A percentile compares a stretch with the other conserved stretches of the same genome.
Evolutionary conservation across 2,329 filamentous ascomycete species (phyloP).

Genomic region (Stemphylium beticola): DNA sequence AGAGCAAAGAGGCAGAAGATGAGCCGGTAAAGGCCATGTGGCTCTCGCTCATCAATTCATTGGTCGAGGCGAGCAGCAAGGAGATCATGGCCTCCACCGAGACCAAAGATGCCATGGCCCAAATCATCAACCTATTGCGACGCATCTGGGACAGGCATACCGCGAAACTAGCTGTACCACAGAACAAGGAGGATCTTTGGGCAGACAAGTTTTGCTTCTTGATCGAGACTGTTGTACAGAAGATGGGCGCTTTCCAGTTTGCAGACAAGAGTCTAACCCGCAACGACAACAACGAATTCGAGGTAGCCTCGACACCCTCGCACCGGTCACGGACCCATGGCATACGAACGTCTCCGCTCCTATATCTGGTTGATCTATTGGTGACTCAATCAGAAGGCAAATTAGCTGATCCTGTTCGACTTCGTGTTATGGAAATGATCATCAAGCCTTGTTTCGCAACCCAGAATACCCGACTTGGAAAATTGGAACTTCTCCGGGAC

Average conservation of each 20-base stretch:
- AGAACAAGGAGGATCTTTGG: conserved; percentile 50
- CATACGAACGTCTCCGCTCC: conserved; percentile 64
- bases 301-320: conserved; percentile 70
- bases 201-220: conserved; percentile 60
- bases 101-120: conserved; percentile 78
- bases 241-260: conserved; percentile 58
- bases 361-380: conserved; percentile 70
- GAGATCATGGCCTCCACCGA: conserved; percentile 90
- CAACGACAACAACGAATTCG: conserved; percentile 65
- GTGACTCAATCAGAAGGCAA: conserved; percentile 51
- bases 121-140: conserved; percentile 71
- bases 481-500: conserved; percentile 49
- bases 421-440: conserved; percentile 52
- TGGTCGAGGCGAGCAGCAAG: conserved; percentile 74
- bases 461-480: conserved; percentile 43
- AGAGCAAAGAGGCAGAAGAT: conserved; percentile 43
- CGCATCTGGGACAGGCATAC: conserved; percentile 70
- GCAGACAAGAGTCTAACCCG: conserved; percentile 57
- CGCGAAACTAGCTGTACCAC: conserved; percentile 38
- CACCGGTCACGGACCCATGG: conserved; percentile 59
- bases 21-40: conserved; percentile 65
- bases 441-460: conserved; percentile 65
- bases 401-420: conserved; percentile 48
- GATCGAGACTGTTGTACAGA: conserved; percentile 57
- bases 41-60: conserved; percentile 65